Base-by-base conservation (phyloP, 2,329 filamentous ascomycete genomes). In the Botryotinia globosa region DNA sequence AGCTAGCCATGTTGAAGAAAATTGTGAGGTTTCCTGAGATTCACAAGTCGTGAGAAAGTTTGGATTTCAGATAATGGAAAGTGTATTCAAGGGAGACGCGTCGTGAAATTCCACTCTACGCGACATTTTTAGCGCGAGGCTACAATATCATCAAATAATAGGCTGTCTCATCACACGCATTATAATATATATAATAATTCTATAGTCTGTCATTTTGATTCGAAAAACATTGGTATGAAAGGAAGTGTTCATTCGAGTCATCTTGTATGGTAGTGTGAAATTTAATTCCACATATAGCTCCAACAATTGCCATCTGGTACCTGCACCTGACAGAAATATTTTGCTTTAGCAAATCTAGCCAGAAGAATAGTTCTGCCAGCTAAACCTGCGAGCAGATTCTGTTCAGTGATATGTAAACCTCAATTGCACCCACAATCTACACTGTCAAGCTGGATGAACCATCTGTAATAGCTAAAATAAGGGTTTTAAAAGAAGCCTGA, bases 1-100 rank as follows among this genome's bases (percentile, higher is more conserved):
- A 99, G 81, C 89, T 94, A 67, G 94, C 90, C 92, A 98, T 97
- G 3, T 3, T 51, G 51, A 51, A 64, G 54, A 32, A 32, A 10
- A 51, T 74, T 5, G 22, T 12, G 42, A 37, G 18, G 16, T 12
- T 59, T 59, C 9, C n/a, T 34, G 9, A 22, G 12, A 29, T 58
- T 59, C 34, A 39, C 12, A 58, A 37, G 42, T 22, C 12, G 45
- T 6, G 48, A 34, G 22, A 34, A 59, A 37, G 29, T 72, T 44
- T 37, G 42, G 18, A 56, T 32, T 32, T 37, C 45, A 71, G 37
- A 66, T 66, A 10, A 18, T 16, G 37, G 32, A 67, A 58, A 56
- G 34, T 56, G 37, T 56, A 10, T 22, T 48, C 44, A 25, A 68
- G 70, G 64, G 70, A 72, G 70, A 72, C 70, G 70, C 70, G 70